Evolutionary conservation across 352 stramenopile genomes (phyloP), one percentile per base, ranked within the genome.

Genomic region (Elongisporangium anandrum): DNA sequence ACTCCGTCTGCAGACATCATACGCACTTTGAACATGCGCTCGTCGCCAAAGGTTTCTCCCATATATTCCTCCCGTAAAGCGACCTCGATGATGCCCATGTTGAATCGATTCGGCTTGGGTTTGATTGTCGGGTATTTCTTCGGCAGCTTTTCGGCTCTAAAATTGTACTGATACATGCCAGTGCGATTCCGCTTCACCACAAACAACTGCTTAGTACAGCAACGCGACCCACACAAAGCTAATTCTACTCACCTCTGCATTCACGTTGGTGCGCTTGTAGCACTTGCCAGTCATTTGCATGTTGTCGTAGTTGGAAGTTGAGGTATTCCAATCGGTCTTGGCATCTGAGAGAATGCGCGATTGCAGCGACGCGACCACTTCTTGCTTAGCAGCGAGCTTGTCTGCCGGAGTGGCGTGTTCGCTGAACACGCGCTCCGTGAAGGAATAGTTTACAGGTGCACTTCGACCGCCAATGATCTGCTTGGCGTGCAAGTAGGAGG

Each of bases 141-240:
- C 8, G 87, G 87, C 12, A 96, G 64, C 56, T 89, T 88, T 67
- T 96, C 85, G 53, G 87, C 87, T 15, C 87, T 81, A 45, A 82
- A 91, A 63, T 94, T 95, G 80, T 96, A 94, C 52, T 70, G 65
- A 57, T 90, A 95, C 81, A 96, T 90, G 66, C 89, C 77, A 19
- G 68, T 67, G 23, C 80, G 84, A 59, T 88, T 91, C 54, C 83
- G 65, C 84, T 94, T 54, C 2, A 60, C n/a, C 54, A 47, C 7
- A 67, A 9, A 26, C 21, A 58, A 29, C 12, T 17, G 8, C 4
- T 21, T 16, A 51, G 17, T 16, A 5, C 17, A 23, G 12, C 21
- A 19, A 49, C 10, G 23, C 16, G 4, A 19, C 8, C 4, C 8
- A 49, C n/a, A 56, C 17, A 4, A 20, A 39, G 23, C 22, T 49